Evolutionary conservation across 768 basidiomycete species (phyloP).

Genomic region (Termitomyces sp.): DNA sequence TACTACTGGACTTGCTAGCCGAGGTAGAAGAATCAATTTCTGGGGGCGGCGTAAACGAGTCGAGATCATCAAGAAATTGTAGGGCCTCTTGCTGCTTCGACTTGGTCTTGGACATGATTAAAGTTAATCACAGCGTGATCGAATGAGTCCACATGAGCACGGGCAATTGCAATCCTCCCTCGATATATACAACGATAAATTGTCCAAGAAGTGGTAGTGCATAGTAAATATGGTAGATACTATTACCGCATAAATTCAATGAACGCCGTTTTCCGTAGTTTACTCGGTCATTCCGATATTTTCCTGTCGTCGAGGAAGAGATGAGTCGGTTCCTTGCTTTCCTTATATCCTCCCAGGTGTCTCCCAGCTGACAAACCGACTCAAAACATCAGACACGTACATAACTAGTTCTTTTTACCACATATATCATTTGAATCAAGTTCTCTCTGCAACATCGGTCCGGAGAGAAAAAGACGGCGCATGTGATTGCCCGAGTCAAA

Average conservation of each 20-base stretch:
- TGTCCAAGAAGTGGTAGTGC: too few relatives aligned
- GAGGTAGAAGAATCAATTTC: slow-evolving; percentile 10
- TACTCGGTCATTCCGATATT: too few relatives aligned
- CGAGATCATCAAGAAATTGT: slow-evolving; percentile 91
- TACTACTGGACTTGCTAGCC: slow-evolving; percentile 12
- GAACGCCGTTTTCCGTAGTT: too few relatives aligned
- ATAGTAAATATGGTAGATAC: too few relatives aligned
- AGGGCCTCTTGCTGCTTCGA: slow-evolving; percentile 87
- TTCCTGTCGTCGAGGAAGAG: not conserved
- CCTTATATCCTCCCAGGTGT: not conserved
- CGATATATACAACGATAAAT: too few relatives aligned
- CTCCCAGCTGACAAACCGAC: not conserved
- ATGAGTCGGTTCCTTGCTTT: not conserved
- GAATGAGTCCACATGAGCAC: not conserved
- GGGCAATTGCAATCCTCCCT: not conserved
- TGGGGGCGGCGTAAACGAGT: slow-evolving; percentile 55
- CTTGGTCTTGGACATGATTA: slow-evolving; percentile 47
- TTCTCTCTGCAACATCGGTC: not conserved
- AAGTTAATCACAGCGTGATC: not conserved
- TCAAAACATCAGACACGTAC: not conserved
- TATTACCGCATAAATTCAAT: too few relatives aligned
- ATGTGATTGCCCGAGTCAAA: slow-evolving; percentile 16
- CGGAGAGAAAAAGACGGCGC: not conserved
- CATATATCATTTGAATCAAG: too few relatives aligned
- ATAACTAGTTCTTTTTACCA: not conserved